These are phyloP conservation scores for Candida pseudoviswanathii DNA, from an alignment of 1,139 yeast species.

Conservation along the genomic window DNA sequence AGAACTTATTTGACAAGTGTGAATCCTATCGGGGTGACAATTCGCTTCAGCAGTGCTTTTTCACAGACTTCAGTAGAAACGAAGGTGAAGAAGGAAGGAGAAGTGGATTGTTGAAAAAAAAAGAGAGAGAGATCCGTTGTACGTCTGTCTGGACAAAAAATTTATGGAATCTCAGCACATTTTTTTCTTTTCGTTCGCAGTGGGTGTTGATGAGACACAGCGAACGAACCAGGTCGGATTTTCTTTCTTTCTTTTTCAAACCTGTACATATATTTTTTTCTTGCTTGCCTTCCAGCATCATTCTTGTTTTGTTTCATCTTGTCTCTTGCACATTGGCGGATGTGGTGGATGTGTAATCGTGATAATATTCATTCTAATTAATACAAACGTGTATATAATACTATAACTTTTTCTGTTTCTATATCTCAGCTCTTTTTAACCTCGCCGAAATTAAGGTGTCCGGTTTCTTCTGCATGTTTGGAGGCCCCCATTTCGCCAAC, in stretches of 20 bases:
- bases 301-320: not conserved
- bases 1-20: not conserved
- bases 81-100: slow-evolving; percentile 2
- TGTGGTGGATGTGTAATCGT: not conserved
- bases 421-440: slow-evolving; percentile 23
- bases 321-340: too few species aligned
- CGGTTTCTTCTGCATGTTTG: slow-evolving; percentile 64
- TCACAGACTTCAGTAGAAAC: slow-evolving; percentile 1
- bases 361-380: not conserved
- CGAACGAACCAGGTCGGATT: not conserved
- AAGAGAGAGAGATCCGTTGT: slow-evolving; percentile 2
- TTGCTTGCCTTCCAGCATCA: not conserved
- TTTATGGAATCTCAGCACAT: not conserved
- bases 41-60: slow-evolving; percentile 1
- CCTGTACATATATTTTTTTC: not conserved
- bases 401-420: not conserved
- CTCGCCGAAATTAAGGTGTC: slow-evolving; percentile 70
- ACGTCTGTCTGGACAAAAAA: not conserved
- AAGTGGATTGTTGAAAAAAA: slow-evolving; percentile 3
- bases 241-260: not conserved
- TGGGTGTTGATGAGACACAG: not conserved
- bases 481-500: slow-evolving; percentile 71
- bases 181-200: not conserved
- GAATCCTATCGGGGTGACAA: slow-evolving; percentile 1
- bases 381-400: not conserved